Base-by-base conservation (phyloP, 2,329 filamentous ascomycete species). In the Verticillium nubilum region DNA sequence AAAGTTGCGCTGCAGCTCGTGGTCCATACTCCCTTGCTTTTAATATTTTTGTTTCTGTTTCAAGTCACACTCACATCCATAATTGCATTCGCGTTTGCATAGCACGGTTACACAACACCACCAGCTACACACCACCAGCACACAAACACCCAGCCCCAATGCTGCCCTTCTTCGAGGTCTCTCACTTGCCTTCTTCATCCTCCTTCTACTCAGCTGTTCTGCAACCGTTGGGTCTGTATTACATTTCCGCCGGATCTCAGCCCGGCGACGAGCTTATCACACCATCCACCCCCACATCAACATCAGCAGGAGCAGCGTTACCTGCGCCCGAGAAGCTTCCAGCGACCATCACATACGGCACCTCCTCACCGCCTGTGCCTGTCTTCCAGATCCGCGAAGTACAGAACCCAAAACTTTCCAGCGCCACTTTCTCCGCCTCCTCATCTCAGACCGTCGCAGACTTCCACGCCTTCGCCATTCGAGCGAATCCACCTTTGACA, bases 131-230 rank as follows among this genome's bases (percentile, higher is more conserved):
- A 31, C 29, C 13, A 31, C 29, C 13, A 13, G 29, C 29, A 31
- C 29, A 31, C 29, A 9, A 37, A 15, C 35, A 17, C 35, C 35
- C 35, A 17, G 17, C 13, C 42, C 42, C 28, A n/a, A 76, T 77
- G 71, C 69, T 81, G 63, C 82, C 84, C 55, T 78, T 79, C 64
- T 69, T 86, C 65, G 79, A 85, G 69, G 92, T 96, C 69, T 87
- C 86, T 62, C 87, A 93, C 73, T 85, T 96, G 58, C 85, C 91
- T 58, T 86, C 87, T 35, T 90, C 92, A 3, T 86, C 89, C 56
- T 95, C 91, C 7, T 96, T 96, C 78, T 96, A 92, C 74, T 84
- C 92, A 25, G 84, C 89, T 63, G 82, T 92, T 64, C 81, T 91
- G 7, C 90, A 94, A 66, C 89, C 91, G 3, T 81, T 96, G 25